Base-by-base conservation (phyloP, 306 rosid genomes). In the Comarum palustre region DNA sequence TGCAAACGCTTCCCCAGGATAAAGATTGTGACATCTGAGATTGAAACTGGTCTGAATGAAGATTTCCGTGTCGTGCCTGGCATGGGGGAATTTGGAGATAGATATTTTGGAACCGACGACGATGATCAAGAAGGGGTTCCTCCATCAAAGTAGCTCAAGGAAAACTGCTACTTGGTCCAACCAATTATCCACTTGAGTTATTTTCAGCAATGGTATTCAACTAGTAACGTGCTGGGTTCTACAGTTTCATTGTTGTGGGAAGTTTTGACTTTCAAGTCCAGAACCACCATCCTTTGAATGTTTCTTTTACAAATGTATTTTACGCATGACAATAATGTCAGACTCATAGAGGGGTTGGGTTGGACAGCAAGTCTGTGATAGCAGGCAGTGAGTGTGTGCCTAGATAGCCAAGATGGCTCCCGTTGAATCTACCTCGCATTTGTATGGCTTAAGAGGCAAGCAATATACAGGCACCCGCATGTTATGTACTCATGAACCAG, bases 11-110 rank as follows among this genome's bases (percentile, higher is more conserved):
- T 90, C 77, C 99, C 99, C 2, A 84, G 92, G 58, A 81, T 95
- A 82, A 95, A 92, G 88, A 95, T 95, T 1, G 93, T 95, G 84
- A 95, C 99, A 43, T 95, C 99, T 63, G 97, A 95, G 87, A 92
- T 92, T 51, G 97, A 95, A 34, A 81, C 20, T 46, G 96, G 97
- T 77, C 80, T 95, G 84, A 95, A 92, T 73, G 69, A 79, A 68
- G 93, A 95, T 79, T 95, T 83, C 68, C 96, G 99, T 9, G 99
- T 95, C 46, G 71, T 92, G 31, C 99, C 99, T 0, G 97, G 99
- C 65, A 95, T 95, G 99, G 99, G 97, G 2, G 99, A 95, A 84
- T 95, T 95, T 80, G 99, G 99, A 61, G 99, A 95, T 85, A 69
- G 97, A 20, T 95, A 95, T 78, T 95, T 95, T 69, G 99, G 99